Base-by-base conservation (phyloP, 2,329 filamentous ascomycete species). In the Curvularia hawaiiensis region DNA sequence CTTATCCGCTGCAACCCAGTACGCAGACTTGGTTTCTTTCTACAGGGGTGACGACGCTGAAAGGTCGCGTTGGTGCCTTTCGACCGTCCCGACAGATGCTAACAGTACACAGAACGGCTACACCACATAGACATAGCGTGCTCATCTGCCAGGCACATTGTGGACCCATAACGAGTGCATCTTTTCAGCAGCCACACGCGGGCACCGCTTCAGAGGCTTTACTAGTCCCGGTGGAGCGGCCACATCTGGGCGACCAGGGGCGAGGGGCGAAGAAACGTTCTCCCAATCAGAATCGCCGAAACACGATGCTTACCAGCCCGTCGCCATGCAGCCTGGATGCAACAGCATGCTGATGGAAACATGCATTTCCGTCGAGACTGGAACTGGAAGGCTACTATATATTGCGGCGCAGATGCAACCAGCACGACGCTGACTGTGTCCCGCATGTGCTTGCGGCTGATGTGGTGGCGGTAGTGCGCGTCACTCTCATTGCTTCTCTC, bases 191-290 rank as follows among this genome's bases (percentile, higher is more conserved):
- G 35, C 35, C 16, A 38, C 35, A 10, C n/a, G 35, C 16, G 14
- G 35, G 14, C n/a, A 18, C 35, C 18, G 35, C 35, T 38, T 38
- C 44, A 48, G 24, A 54, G 54, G 54, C 59, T 62, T 62, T 54
- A 52, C 46, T 54, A 33, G 43, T 49, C 50, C 54, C 54, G 50
- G 49, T 38, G 43, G 40, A 43, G 44, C 38, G 54, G 61, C 45
- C 52, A 33, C 30, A 41, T 30, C 18, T n/a, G 57, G 52, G 46
- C 46, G 48, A 47, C 55, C 62, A 64, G 62, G 63, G 63, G 20
- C 62, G 61, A 58, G 63, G 59, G 49, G 33, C 50, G 51, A 53
- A 45, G 46, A 58, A 64, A 61, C 58, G 63, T 24, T n/a, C 46
- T 58, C 45, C 63, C 62, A 66, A 64, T 66, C 54, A 64, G 43